phyloP scores from a whole-genome alignment of 2,329 filamentous ascomycete species.

The Xenosphaeropsis pyriputrescens region DNA sequence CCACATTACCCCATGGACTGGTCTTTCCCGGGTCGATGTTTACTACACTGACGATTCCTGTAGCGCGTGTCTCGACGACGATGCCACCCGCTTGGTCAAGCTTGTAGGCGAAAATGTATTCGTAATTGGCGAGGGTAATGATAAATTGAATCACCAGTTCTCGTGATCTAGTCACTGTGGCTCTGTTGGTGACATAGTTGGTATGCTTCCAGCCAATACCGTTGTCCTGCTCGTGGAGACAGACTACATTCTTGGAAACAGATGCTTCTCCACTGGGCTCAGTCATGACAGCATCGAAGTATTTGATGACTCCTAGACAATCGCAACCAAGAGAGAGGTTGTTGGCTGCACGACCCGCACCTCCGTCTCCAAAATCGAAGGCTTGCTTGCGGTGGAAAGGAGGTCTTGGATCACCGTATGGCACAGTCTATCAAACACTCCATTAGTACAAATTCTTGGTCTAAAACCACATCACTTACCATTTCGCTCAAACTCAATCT shows the following conservation, averaged over 20 bases:
- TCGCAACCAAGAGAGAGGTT: constrained; percentile 55
- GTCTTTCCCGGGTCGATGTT: constrained; percentile 39
- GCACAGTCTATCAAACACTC: constrained; percentile 25
- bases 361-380: constrained; percentile 55
- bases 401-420: constrained; percentile 45
- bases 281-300: constrained; percentile 22
- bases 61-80: constrained; percentile 46
- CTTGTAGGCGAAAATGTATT: constrained; percentile 51
- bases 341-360: constrained; percentile 48
- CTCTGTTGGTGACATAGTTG: constrained; percentile 48
- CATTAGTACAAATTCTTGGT: too few relatives aligned
- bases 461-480: constrained; percentile 10
- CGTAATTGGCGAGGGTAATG: constrained; percentile 56
- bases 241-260: constrained; percentile 43
- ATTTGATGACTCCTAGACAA: constrained; percentile 51
- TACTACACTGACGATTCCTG: constrained; percentile 42
- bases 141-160: constrained; percentile 54
- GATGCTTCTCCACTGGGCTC: constrained; percentile 37
- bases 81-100: constrained; percentile 50
- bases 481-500: constrained; percentile 44
- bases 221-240: constrained; percentile 55
- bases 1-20: constrained; percentile 41
- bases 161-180: constrained; percentile 44
- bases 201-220: constrained; percentile 60
- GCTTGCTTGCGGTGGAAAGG: constrained; percentile 53